Conservation (phyloP, 352 stramenopile genomes). For the Aphanomyces euteiches region DNA sequence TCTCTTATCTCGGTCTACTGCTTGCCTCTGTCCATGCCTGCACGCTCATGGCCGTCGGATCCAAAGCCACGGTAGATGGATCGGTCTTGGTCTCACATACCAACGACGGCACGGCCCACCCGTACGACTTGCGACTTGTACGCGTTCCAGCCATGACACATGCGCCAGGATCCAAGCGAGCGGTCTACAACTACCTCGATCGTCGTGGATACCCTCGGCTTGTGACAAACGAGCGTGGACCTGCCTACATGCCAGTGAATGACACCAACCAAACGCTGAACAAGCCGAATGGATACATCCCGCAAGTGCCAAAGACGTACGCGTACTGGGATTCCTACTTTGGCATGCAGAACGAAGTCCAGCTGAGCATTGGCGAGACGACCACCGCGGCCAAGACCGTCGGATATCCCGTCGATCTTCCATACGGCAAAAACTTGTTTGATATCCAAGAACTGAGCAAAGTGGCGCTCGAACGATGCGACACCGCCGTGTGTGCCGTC, state of each 20-base stretch:
- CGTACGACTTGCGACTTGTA: constrained; percentile 87
- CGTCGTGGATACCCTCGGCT: constrained; percentile 60
- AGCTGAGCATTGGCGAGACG: constrained; percentile 91
- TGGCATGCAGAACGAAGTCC: constrained; percentile 92
- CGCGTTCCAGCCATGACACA: constrained; percentile 85
- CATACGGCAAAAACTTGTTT: constrained; percentile 81
- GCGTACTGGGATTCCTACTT: constrained; percentile 92
- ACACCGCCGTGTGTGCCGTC: constrained; percentile 72
- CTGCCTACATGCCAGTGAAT: constrained; percentile 59
- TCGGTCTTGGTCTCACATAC: constrained; percentile 88
- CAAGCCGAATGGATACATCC: constrained; percentile 74
- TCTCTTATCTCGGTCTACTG: background rate
- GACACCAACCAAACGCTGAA: constrained; percentile 37
- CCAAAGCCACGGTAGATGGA: constrained; percentile 68
- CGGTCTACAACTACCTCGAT: constrained; percentile 39
- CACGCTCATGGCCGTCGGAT: constrained; percentile 83
- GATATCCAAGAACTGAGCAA: constrained; percentile 87
- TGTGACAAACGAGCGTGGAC: constrained; percentile 61
- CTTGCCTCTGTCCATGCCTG: constrained; percentile 41
- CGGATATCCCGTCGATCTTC: constrained; percentile 53
- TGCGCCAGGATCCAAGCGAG: constrained; percentile 36
- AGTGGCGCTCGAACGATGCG: constrained; percentile 86
- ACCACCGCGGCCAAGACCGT: constrained; percentile 84
- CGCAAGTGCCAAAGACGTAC: constrained; percentile 89
- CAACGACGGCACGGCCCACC: constrained; percentile 61